A percentile compares a stretch with the other conserved stretches of the same genome.
Conservation (phyloP, 805 yeast genomes). For the Yarrowia sp. region DNA sequence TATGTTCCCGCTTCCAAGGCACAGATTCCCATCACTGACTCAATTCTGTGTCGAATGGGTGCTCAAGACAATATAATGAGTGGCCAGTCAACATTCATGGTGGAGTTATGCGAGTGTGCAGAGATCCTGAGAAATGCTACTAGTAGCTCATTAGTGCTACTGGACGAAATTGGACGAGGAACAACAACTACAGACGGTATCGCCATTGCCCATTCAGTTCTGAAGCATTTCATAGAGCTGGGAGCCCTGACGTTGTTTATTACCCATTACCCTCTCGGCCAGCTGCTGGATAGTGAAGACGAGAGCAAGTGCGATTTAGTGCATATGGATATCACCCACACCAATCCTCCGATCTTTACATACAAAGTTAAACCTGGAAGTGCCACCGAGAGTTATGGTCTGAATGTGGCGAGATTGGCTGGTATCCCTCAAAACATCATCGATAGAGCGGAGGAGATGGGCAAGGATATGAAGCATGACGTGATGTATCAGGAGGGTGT, state of each 20-base stretch:
- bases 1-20: constrained; percentile 67
- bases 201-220: constrained; percentile 72
- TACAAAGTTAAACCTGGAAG: constrained; percentile 52
- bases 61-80: constrained; percentile 72
- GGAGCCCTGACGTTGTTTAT: constrained; percentile 68
- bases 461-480: constrained; percentile 33
- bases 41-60: constrained; percentile 45
- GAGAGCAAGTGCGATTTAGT: constrained; percentile 74
- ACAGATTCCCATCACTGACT: constrained; percentile 64
- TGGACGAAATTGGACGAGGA: constrained; percentile 80
- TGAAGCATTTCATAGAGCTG: constrained; percentile 52
- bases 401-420: constrained; percentile 81
- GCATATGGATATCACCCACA: constrained; percentile 44
- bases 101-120: constrained; percentile 67
- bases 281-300: constrained; percentile 46
- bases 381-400: constrained; percentile 69
- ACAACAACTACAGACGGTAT: constrained; percentile 75
- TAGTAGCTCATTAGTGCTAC: constrained; percentile 54
- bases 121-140: constrained; percentile 54
- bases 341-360: constrained; percentile 48
- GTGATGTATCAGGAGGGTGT: constrained; percentile 13
- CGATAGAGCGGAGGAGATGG: constrained; percentile 33
- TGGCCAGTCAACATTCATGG: constrained; percentile 82
- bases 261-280: constrained; percentile 76
- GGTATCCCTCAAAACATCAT: constrained; percentile 43